Evolutionary conservation across 805 yeast genomes (phyloP).

Genomic region (Naumovozyma dairenensis): DNA sequence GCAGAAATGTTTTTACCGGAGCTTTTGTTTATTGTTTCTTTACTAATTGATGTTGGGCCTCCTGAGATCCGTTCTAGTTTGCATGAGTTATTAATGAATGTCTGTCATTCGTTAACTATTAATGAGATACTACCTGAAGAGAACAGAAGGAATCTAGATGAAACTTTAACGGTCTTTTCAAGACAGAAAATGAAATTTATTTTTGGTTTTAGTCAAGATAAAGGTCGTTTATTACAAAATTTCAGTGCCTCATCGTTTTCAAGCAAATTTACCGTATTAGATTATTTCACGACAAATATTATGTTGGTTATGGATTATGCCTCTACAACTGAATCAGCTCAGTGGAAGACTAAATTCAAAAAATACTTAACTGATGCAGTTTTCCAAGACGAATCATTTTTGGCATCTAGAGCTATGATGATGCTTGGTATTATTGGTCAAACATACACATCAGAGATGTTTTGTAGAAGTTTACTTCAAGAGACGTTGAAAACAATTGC

Average conservation of each 20-base stretch:
- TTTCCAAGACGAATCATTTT: slow-evolving; percentile 40
- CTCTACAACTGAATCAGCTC: slow-evolving; percentile 35
- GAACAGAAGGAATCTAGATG: slow-evolving; percentile 34
- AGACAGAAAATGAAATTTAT: slow-evolving; percentile 56
- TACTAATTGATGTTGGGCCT: slow-evolving; percentile 41
- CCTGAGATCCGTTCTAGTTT: slow-evolving; percentile 45
- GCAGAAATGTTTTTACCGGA: slow-evolving; percentile 61
- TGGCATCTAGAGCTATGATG: slow-evolving; percentile 56
- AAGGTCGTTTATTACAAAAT: slow-evolving; percentile 25
- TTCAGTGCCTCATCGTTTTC: slow-evolving; percentile 29
- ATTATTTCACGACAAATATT: slow-evolving; percentile 46
- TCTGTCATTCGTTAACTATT: slow-evolving; percentile 58
- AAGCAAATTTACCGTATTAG: slow-evolving; percentile 35
- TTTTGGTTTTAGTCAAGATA: slow-evolving; percentile 54
- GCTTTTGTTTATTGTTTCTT: slow-evolving; percentile 51
- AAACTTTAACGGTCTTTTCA: slow-evolving; percentile 32
- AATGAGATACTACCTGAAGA: slow-evolving; percentile 38
- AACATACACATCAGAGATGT: slow-evolving; percentile 49
- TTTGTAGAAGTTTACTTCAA: slow-evolving; percentile 24
- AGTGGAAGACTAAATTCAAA: slow-evolving; percentile 57
- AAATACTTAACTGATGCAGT: slow-evolving; percentile 51
- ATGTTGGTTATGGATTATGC: slow-evolving; percentile 40
- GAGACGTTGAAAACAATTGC: slow-evolving; percentile 28
- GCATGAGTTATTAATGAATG: slow-evolving; percentile 52
- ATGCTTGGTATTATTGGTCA: slow-evolving; percentile 58